Base-by-base conservation (phyloP, 257 asterid species). In the Salvia miltiorrhiza region DNA sequence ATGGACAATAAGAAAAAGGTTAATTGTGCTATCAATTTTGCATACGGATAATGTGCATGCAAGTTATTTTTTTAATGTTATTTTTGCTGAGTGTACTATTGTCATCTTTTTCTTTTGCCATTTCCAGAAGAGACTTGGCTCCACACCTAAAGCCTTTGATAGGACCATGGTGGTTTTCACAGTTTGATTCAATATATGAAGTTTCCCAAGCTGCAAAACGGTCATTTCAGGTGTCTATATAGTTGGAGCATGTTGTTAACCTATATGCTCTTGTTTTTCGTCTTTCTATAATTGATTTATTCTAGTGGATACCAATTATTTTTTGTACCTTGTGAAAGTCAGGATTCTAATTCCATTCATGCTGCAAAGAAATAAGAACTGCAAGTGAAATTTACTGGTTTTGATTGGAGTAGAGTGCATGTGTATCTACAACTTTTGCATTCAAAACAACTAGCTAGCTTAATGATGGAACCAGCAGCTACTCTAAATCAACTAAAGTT, bases 131-230 rank as follows among this genome's bases (percentile, higher is more conserved):
- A 83, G 97, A 86, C 47, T 78, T 94, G 85, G 97, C 97, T 81
- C 97, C 95, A 35, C 88, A 91, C 75, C 80, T 94, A 75, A 94
- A 89, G 85, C 84, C 77, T 74, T 78, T 94, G 67, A 87, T 94
- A 80, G 99, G 99, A 77, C 97, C 99, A 6, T 94, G 99, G 99
- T 94, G 99, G 97, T 86, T 87, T 82, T 87, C 99, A 77, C 99
- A 94, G 65, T 94, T 94, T 78, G 99, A 94, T 86, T 91, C 95
- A 57, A 82, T 68, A 64, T 67, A 74, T 81, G 99, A 94, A 82
- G 96, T 91, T 80, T 89, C 99, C 55, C 97, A 89, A 81, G 95
- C 96, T 63, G 97, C 99, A 53, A 91, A 84, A 60, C 83, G 85
- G 62, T 94, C 99, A 54, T 94, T 91, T 83, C 97, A 94, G 99